Base-by-base conservation (phyloP, 2,329 filamentous ascomycete species). In the Pleurostoma richardsiae region DNA sequence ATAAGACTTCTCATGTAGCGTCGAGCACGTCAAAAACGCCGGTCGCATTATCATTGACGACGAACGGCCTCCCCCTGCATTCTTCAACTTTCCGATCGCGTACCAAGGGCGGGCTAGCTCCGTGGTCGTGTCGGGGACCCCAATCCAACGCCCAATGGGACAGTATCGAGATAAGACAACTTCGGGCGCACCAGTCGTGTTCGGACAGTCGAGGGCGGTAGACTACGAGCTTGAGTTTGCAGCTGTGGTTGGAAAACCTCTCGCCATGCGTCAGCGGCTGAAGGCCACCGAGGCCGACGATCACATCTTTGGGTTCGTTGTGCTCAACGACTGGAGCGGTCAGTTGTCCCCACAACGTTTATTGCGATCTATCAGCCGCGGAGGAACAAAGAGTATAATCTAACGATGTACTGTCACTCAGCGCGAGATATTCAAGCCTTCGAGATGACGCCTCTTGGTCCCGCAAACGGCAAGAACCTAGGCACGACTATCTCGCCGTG, bases 271-370 rank as follows among this genome's bases (percentile, higher is more conserved):
- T 2, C 51, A 70, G 39, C 58, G 60, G 1, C 49, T 77, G 1
- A 54, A 59, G 0, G 61, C 69, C 0, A 71, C 69, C 26, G 72
- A 77, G 30, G 76, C 80, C 0, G 70, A 78, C 5, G 69, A 79
- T 1, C 77, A 84, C 52, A 79, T 84, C 11, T 84, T 85, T 57
- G 81, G 82, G 0, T 66, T 82, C n/a, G 74, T 81, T 1, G 60
- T 85, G 36, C 55, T 85, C 10, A 85, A 85, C 51, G 80, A 85
- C 51, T 85, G 81, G 81, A 74, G 70, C 28, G 69, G 75, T 52
- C 69, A 76, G 39, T 64, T 2, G 10, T 36, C 8, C 29, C 39
- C 8, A 10, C 61, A 59, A 46, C 19, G 19, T 19, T 19, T 19
- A 19, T 19, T 19, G 19, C 19, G 19, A 19, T 19, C 19, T 19